Conservation (phyloP, 192 early-diverging fungal genomes). For the Backusella australiensis region DNA sequence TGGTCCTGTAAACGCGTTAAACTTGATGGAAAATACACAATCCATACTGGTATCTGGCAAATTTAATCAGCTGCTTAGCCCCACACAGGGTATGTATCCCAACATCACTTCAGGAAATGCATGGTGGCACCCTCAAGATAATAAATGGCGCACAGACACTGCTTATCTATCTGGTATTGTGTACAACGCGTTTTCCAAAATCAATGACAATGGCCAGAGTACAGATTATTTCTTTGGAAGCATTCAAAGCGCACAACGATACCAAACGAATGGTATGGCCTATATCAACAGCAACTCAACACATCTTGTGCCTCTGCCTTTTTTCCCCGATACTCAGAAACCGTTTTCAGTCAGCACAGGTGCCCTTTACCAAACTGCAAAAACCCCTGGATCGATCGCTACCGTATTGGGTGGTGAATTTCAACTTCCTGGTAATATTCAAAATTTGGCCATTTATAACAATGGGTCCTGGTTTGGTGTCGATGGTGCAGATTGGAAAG, state of each 20-base stretch:
- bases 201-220: background rate
- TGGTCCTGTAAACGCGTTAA: conserved; percentile 25
- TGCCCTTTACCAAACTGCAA: conserved; percentile 45
- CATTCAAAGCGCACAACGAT: conserved; percentile 15
- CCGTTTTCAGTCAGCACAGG: conserved; percentile 44
- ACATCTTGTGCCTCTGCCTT: background rate
- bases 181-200: background rate
- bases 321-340: conserved; percentile 2
- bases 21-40: background rate
- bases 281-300: conserved; percentile 5
- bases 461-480: conserved; percentile 48
- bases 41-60: conserved; percentile 17
- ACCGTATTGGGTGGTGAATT: conserved; percentile 60
- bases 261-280: conserved; percentile 11
- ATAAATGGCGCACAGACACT: background rate
- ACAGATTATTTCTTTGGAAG: conserved; percentile 19
- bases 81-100: background rate
- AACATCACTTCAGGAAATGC: conserved; percentile 10
- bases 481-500: conserved; percentile 28
- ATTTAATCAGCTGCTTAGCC: background rate
- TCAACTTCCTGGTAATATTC: conserved; percentile 33
- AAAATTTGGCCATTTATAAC: conserved; percentile 45
- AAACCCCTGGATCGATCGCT: conserved; percentile 1
- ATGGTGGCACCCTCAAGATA: conserved; percentile 8
- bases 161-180: conserved; percentile 12